phyloP scores from a whole-genome alignment of 2,329 filamentous ascomycete genomes.

The Botryotinia convoluta region DNA sequence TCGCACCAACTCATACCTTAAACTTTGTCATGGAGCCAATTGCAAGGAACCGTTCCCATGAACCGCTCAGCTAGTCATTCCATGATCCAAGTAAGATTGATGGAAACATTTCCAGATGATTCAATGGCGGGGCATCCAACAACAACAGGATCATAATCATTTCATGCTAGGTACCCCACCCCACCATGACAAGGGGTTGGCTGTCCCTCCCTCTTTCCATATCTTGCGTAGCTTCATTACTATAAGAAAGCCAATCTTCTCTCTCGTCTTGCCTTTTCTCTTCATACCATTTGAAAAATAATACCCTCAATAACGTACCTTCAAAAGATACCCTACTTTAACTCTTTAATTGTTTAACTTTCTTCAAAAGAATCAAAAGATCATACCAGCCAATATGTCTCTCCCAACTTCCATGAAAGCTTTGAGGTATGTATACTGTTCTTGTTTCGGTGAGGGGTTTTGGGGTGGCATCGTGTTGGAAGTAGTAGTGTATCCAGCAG shows the following conservation, averaged over 20 bases:
- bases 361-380: conserved; percentile 4
- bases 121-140: conserved; percentile 11
- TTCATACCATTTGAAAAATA: conserved; percentile 1
- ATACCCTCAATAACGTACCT: not conserved
- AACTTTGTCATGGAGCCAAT: not conserved
- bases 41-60: conserved; percentile 3
- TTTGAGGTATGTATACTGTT: conserved; percentile 49
- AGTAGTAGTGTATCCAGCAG: not conserved
- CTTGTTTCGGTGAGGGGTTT: not conserved
- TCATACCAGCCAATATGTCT: conserved; percentile 35
- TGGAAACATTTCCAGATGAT: not conserved
- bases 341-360: not conserved
- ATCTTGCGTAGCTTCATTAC: not conserved
- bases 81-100: not conserved
- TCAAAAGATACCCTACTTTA: not conserved
- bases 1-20: not conserved
- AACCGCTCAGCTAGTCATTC: not conserved
- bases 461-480: not conserved
- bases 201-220: conserved; percentile 11
- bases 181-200: not conserved
- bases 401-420: conserved; percentile 53
- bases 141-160: conserved; percentile 7
- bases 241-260: not conserved
- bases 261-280: not conserved
- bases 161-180: conserved; percentile 1